These are phyloP conservation scores for Russula dissimulans DNA, from an alignment of 768 basidiomycete genomes.

Conservation along the genomic window DNA sequence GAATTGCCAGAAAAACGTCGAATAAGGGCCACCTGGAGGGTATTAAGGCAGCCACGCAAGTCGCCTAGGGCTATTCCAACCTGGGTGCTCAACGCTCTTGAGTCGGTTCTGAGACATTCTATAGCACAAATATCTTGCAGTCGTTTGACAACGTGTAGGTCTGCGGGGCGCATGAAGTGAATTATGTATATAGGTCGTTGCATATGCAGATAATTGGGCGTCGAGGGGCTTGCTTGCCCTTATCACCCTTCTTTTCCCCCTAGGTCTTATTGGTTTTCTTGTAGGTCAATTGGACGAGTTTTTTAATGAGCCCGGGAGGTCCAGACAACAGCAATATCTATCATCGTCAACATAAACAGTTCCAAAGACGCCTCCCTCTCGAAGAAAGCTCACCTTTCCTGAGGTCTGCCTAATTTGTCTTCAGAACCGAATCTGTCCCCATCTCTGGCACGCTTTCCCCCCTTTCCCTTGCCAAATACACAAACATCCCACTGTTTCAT, in stretches of 20 bases:
- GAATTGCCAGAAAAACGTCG: not conserved
- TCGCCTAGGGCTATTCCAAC: constrained; percentile 90
- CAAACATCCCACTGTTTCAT: constrained; percentile 98
- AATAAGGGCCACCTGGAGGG: constrained; percentile 60
- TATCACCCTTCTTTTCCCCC: constrained; percentile 38
- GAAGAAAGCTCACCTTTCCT: constrained; percentile 44
- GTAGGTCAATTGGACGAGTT: constrained; percentile 58
- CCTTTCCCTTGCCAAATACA: constrained; percentile 70
- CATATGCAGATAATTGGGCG: constrained; percentile 98
- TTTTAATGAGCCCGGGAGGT: constrained; percentile 81
- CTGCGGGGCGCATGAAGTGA: constrained; percentile 75
- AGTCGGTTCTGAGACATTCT: constrained; percentile 69
- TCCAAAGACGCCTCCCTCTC: not conserved
- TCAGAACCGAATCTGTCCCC: constrained; percentile 41
- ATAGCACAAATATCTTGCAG: constrained; percentile 78
- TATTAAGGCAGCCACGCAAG: constrained; percentile 88
- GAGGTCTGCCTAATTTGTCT: constrained; percentile 58
- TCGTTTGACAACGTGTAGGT: constrained; percentile 74
- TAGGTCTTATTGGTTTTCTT: constrained; percentile 41
- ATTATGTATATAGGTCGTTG: constrained; percentile 90
- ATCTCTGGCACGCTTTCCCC: constrained; percentile 53
- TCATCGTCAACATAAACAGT: not conserved
- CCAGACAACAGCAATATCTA: constrained; percentile 93
- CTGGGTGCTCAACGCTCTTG: constrained; percentile 70
- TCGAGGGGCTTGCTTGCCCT: constrained; percentile 54